Evolutionary conservation across 352 stramenopile species (phyloP), one percentile per base, ranked within the genome.

Genomic region (Phytophthora hibernalis): DNA sequence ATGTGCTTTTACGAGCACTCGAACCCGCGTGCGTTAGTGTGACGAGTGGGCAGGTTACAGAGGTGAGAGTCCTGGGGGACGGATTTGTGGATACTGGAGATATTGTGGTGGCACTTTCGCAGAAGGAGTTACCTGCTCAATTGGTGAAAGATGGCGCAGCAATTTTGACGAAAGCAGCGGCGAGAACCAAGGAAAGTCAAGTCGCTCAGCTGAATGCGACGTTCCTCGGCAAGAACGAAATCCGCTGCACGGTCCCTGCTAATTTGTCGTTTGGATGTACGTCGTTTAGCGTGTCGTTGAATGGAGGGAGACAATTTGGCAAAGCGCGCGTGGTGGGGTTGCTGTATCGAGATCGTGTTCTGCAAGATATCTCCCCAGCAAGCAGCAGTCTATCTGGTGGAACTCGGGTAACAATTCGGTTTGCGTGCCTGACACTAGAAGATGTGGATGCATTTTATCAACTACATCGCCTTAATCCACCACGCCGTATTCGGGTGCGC

Each of bases 191-290:
- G 21, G 66, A 70, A 10, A 26, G 67, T 12, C 60, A 62, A 44
- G 52, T 90, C 7, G 77, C 80, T 6, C 67, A 87, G 47, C 55
- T 92, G 31, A 81, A 77, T 30, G 84, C 79, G 10, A 85, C 73
- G n/a, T 92, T 74, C 51, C 47, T 64, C 5, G 80, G 72, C 26
- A 45, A 60, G 26, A 76, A 65, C 15, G 84, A 92, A 53, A 59
- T 92, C 6, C 77, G 72, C 26, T 91, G 81, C 54, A 90, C 66
- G 6, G 68, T 92, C 3, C 84, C 80, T 21, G 55, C 79, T 5
- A 92, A 92, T 65, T 77, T 92, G 60, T 61, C 82, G 38, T 92
- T 92, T 59, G 84, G 84, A 5, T 68, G 89, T 20, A 91, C 84
- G 3, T 44, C 68, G 1, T 74, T 91, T 20, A 68, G 72, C 24